phyloP scores from a whole-genome alignment of 306 rosid species.

The Prunus mongolica region DNA sequence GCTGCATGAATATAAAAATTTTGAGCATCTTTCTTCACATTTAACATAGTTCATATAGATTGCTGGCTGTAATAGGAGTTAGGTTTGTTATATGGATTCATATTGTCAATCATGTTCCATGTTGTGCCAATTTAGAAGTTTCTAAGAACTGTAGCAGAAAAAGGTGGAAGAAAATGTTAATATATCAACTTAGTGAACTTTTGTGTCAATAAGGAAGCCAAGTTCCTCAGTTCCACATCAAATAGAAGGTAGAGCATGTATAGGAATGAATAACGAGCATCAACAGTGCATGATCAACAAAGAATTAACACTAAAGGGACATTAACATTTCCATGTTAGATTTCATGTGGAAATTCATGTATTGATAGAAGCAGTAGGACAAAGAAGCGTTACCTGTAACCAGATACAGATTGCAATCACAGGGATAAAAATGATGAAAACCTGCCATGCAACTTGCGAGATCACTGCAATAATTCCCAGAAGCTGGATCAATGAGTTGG shows the following conservation, averaged over 20 bases:
- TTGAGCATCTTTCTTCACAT: background rate
- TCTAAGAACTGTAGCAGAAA: background rate
- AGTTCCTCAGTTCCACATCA: too few species aligned
- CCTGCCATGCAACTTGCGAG: conserved; percentile 85
- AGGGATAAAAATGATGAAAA: conserved; percentile 69
- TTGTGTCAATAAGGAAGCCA: background rate
- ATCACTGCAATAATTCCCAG: conserved; percentile 73
- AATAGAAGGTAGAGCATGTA: too few species aligned
- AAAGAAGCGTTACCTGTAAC: conserved; percentile 59
- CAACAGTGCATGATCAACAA: background rate
- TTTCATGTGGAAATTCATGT: background rate
- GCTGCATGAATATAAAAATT: conserved; percentile 40
- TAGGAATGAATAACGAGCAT: background rate
- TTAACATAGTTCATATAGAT: background rate
- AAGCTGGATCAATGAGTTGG: conserved; percentile 53
- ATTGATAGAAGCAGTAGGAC: background rate
- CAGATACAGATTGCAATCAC: conserved; percentile 55
- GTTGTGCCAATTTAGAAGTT: background rate
- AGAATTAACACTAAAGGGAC: background rate
- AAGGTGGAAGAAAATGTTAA: background rate
- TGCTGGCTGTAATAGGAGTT: background rate
- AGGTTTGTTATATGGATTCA: background rate
- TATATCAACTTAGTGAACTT: background rate
- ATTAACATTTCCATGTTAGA: background rate
- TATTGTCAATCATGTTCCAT: background rate